phyloP scores from a whole-genome alignment of 2,329 filamentous ascomycete species.

The Dactylellina sp. region DNA sequence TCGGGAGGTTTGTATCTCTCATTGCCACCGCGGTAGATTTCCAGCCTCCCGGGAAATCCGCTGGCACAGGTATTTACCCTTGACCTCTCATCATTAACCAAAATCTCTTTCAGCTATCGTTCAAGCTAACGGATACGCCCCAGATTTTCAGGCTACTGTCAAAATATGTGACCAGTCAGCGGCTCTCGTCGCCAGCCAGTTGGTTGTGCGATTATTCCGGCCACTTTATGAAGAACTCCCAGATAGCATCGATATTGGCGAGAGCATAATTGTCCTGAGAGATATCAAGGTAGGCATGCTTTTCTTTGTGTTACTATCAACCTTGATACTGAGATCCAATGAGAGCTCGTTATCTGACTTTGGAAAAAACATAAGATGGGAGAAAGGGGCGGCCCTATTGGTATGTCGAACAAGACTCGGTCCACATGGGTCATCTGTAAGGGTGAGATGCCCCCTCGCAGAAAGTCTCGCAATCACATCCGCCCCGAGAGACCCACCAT shows the following conservation, averaged over 20 bases:
- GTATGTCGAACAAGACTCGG: constrained; percentile 25
- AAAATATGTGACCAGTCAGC: constrained; percentile 47
- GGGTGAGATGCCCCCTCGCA: constrained; percentile 7
- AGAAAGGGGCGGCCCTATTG: constrained; percentile 12
- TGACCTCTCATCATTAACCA: neutral
- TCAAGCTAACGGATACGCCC: neutral
- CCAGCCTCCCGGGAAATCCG: constrained; percentile 24
- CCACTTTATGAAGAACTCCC: constrained; percentile 26
- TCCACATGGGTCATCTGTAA: constrained; percentile 45
- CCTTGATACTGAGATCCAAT: neutral
- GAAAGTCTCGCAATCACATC: constrained; percentile 11
- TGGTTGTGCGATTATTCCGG: constrained; percentile 33
- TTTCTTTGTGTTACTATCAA: neutral
- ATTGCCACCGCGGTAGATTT: constrained; percentile 35
- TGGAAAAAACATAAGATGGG: constrained; percentile 19
- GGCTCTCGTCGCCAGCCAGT: constrained; percentile 13
- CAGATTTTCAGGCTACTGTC: constrained; percentile 32
- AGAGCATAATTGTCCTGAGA: constrained; percentile 34
- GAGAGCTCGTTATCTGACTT: neutral
- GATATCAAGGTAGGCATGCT: constrained; percentile 24
- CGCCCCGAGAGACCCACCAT: constrained; percentile 23
- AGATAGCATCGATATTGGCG: constrained; percentile 13
- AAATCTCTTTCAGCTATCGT: no score
- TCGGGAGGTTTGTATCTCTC: constrained; percentile 10
- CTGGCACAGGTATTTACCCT: constrained; percentile 37